phyloP scores from a whole-genome alignment of 2,329 filamentous ascomycete genomes.

The Trichoderma harzianum region DNA sequence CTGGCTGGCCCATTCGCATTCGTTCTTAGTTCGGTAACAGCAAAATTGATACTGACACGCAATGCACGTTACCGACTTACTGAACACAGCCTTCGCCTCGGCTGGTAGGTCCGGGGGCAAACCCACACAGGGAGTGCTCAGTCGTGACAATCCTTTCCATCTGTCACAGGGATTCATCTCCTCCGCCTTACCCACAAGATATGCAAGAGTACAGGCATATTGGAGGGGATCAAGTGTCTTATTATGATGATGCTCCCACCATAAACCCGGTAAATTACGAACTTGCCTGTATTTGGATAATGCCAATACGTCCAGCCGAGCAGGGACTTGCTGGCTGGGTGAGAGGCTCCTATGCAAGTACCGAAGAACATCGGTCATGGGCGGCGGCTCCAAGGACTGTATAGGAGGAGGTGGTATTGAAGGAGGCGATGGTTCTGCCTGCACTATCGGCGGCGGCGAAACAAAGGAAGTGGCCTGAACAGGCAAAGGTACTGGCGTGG shows the following conservation, averaged over 20 bases:
- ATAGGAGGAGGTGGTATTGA: not conserved
- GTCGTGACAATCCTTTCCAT: constrained; percentile 17
- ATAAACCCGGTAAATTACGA: constrained; percentile 27
- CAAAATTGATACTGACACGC: constrained; percentile 32
- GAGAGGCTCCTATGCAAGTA: constrained; percentile 27
- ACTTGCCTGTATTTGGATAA: constrained; percentile 25
- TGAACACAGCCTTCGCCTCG: constrained; percentile 24
- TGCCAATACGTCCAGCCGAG: constrained; percentile 25
- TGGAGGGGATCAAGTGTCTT: constrained; percentile 22
- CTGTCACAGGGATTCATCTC: constrained; percentile 19
- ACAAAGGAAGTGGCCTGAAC: not conserved
- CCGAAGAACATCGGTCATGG: constrained; percentile 12
- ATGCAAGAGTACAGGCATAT: constrained; percentile 33
- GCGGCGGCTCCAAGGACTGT: not conserved
- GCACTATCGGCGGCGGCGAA: not conserved
- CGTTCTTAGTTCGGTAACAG: constrained; percentile 25
- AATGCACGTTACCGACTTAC: constrained; percentile 26
- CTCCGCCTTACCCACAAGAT: constrained; percentile 30
- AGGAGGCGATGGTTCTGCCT: not conserved
- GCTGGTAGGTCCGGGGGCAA: constrained; percentile 24
- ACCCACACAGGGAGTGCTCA: constrained; percentile 30
- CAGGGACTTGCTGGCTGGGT: constrained; percentile 21
- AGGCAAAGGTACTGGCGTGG: not conserved
- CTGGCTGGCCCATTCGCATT: constrained; percentile 27
- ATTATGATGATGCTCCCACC: constrained; percentile 25